phyloP scores from a whole-genome alignment of 2,329 filamentous ascomycete genomes.

The Colletotrichum chlorophyti region DNA sequence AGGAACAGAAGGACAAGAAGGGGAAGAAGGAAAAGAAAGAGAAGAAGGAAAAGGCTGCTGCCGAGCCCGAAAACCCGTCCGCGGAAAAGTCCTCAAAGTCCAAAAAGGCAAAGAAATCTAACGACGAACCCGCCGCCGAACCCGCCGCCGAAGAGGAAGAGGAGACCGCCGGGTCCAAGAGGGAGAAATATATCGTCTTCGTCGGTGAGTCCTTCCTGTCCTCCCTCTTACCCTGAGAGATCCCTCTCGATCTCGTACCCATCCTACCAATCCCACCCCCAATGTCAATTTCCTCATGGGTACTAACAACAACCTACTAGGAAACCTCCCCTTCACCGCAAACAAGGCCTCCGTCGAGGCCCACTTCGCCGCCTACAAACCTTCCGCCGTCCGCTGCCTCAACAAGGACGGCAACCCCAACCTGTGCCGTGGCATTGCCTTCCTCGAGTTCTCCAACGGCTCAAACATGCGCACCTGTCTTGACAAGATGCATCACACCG shows the following conservation, averaged over 20 bases:
- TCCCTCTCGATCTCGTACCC: not conserved
- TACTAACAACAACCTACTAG: conserved; percentile 46
- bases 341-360: conserved; percentile 71
- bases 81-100: conserved; percentile 32
- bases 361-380: conserved; percentile 81
- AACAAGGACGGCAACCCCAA: conserved; percentile 68
- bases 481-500: conserved; percentile 86
- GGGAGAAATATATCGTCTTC: conserved; percentile 77
- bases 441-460: conserved; percentile 87
- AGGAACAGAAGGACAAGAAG: conserved; percentile 37
- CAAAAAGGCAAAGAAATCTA: conserved; percentile 44
- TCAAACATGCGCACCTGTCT: conserved; percentile 93
- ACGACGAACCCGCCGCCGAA: conserved; percentile 37
- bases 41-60: conserved; percentile 32
- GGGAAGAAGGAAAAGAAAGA: conserved; percentile 33
- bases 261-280: conserved; percentile 23
- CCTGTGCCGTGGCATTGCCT: conserved; percentile 79
- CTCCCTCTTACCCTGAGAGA: too few species aligned
- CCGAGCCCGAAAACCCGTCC: conserved; percentile 30
- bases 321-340: conserved; percentile 88
- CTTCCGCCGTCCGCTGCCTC: conserved; percentile 74
- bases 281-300: too few species aligned
- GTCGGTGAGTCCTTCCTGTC: conserved; percentile 58
- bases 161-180: conserved; percentile 38
- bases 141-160: not conserved